Conservation (phyloP, 2,329 filamentous ascomycete genomes). For the Metarhizium sp. region DNA sequence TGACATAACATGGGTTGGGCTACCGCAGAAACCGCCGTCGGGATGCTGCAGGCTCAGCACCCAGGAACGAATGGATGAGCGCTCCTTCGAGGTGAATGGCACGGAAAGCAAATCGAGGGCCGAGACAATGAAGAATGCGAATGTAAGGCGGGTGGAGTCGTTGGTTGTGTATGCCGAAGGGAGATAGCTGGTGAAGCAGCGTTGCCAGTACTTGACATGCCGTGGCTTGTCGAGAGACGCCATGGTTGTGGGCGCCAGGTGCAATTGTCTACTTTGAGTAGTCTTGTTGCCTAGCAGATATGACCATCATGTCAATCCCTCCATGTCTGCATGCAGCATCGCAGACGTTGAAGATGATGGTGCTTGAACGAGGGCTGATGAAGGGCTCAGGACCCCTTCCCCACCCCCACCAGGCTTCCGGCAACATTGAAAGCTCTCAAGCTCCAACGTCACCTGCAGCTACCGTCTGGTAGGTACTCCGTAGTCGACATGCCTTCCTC, state of each 20-base stretch:
- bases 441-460: too few relatives aligned
- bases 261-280: neutral
- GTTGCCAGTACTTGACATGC: conserved; percentile 87
- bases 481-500: too few relatives aligned
- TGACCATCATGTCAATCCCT: neutral
- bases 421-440: too few relatives aligned
- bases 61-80: conserved; percentile 54
- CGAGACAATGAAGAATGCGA: conserved; percentile 82
- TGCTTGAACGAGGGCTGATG: too few relatives aligned
- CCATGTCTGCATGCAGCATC: neutral
- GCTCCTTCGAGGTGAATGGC: conserved; percentile 38
- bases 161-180: conserved; percentile 77
- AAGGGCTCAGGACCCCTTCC: too few relatives aligned
- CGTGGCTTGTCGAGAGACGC: conserved; percentile 44
- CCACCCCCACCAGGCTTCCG: too few relatives aligned
- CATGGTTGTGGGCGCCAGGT: neutral
- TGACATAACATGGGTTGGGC: conserved; percentile 51
- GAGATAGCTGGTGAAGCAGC: conserved; percentile 73
- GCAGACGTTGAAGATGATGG: neutral
- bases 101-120: conserved; percentile 72
- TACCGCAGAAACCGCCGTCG: conserved; percentile 79
- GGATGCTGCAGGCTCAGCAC: conserved; percentile 81
- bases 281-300: neutral
- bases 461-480: too few relatives aligned
- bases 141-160: conserved; percentile 82